Evolutionary conservation across 805 yeast species (phyloP), one percentile per base, ranked within the genome.

Genomic region (Candida palmyrensis): DNA sequence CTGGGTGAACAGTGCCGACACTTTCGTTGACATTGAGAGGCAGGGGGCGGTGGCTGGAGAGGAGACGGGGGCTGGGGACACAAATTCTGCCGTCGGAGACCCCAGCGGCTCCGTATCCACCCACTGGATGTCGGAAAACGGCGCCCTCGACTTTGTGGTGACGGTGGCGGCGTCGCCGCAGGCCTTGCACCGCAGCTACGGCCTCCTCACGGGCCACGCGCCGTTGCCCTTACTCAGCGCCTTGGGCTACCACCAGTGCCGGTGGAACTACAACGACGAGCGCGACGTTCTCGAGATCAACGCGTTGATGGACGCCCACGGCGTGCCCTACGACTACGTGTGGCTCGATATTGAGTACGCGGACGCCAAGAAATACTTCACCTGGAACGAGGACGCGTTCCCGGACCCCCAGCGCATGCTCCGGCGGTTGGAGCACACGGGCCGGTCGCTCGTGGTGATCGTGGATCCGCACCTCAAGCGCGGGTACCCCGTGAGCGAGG

Each of bases 311-410:
- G 97, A 90, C 54, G 65, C 71, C 38, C 53, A 75, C 46, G 73
- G 66, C 27, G 77, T 92, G 37, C 97, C 97, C 2, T 84, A 79
- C 52, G 98, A 92, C 54, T 77, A 82, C 10, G 82, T 92, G 32
- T 92, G 98, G 98, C 70, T 92, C 25, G 97, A 92, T 56, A 75
- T 92, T 30, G 98, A 90, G 52, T 92, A 92, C 57, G 77, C 97
- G 0, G 90, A 85, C 41, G 64, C 72, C 15, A 87, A 83, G 55
- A 82, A 86, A 59, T 92, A 86, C 55, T 92, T 92, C 56, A 88
- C 96, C 1, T 92, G 98, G 98, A 73, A 84, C 47, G 58, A 68
- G 17, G 75, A 75, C 28, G 52, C 68, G 5, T 92, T 90, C 57
- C 87, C 94, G 0, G 70, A 82, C 43, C 95, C 94, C 2, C 72